Evolutionary conservation across 192 early-diverging fungal species (phyloP).

Genomic region (Pilaira anomala): DNA sequence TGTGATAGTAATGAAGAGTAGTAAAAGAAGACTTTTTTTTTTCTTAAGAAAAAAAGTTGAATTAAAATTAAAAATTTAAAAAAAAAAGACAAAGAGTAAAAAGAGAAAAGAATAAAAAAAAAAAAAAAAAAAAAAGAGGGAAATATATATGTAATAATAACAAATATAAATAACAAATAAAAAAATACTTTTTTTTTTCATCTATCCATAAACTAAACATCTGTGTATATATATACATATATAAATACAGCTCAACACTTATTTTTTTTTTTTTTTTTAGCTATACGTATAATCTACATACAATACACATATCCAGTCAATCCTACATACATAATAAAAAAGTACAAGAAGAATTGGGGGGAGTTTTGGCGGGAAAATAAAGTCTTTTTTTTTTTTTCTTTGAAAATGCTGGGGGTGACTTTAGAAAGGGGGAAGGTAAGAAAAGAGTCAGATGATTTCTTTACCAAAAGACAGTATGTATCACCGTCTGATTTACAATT

Average conservation of each 20-base stretch:
- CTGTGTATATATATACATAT: background rate
- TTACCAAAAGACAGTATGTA: constrained; percentile 3
- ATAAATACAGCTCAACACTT: constrained; percentile 22
- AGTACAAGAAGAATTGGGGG: background rate
- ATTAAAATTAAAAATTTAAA: too few species aligned
- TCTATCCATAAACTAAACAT: constrained; percentile 26
- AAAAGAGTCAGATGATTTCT: constrained; percentile 3
- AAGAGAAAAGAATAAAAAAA: background rate
- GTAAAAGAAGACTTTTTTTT: background rate
- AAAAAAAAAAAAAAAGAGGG: background rate
- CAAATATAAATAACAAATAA: constrained; percentile 12
- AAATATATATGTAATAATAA: background rate
- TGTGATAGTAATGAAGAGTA: too few species aligned
- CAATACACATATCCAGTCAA: background rate
- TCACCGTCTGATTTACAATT: constrained; percentile 19
- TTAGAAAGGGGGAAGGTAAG: background rate
- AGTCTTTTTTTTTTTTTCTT: background rate
- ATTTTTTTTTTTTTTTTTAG: too few species aligned
- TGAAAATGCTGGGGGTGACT: constrained; percentile 10
- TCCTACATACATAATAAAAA: background rate
- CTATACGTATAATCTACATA: background rate
- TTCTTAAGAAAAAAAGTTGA: too few species aligned
- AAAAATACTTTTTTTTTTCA: constrained; percentile 16
- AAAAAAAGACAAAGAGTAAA: background rate
- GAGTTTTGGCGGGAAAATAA: constrained; percentile 15